Base-by-base conservation (phyloP, 495 filamentous ascomycete species). In the Venustampulla echinocandica region DNA sequence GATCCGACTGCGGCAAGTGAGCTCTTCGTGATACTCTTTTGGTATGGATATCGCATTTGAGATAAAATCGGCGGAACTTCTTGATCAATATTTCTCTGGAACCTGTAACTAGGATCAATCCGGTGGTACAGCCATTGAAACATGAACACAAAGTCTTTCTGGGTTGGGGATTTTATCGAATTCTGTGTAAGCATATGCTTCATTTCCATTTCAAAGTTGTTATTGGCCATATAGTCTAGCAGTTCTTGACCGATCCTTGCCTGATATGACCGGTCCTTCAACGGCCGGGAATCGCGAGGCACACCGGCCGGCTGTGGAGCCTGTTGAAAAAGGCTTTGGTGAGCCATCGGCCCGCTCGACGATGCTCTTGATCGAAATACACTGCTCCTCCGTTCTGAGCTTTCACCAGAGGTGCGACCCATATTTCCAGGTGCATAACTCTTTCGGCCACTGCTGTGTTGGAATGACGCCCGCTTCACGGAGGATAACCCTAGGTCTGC, bases 121-220 rank as follows among this genome's bases (percentile, higher is more conserved):
- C 87, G 83, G 54, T 85, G 84, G 61, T 99, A 99, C 1, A 99
- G 74, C 84, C 88, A 99, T 64, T 96, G 88, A 63, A 99, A 99
- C 65, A 97, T 89, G 54, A 74, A 81, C 59, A 89, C 87, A 66
- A 97, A 99, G 61, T 99, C 92, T 59, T 97, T 99, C 56, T 95
- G 88, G 3, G 90, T 97, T n/a, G 92, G 93, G 28, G 83, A 89
- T 40, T 82, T 87, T 57, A 92, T 77, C 14, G 85, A 84, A 51
- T 95, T 95, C 40, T 87, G 81, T 2, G 84, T 81, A 22, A 99
- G 70, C 22, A 81, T 81, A 62, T 96, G 82, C 59, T 93, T 94
- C 84, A 92, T 95, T 51, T 94, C 88, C 75, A 96, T 80, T 68
- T 99, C 92, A 56, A 97, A 99, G 50, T 92, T 90, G 58, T 92